A percentile compares a stretch with the other conserved stretches of the same genome.
Conservation (phyloP, 1,284 basidiomycete genomes). For the Boletus semigastroideus region DNA sequence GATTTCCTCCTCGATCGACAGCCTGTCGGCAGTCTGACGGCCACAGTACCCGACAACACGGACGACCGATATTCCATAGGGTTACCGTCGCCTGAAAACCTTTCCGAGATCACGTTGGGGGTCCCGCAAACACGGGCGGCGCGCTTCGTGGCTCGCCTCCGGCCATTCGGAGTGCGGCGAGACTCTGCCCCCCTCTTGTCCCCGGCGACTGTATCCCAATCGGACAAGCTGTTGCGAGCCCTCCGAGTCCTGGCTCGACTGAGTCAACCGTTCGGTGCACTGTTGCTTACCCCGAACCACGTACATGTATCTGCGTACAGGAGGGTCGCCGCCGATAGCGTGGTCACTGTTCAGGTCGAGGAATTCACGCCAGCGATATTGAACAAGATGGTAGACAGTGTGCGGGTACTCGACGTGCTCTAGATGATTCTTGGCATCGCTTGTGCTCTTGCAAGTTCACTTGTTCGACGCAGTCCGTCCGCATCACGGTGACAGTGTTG, state of each 20-base stretch:
- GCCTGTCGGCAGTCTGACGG: neutral
- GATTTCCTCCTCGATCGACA: constrained; percentile 1
- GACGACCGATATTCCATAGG: neutral
- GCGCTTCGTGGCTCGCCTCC: neutral
- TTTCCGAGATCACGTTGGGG: neutral
- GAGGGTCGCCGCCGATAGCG: too few species aligned
- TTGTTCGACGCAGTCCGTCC: too few species aligned
- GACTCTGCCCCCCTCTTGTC: neutral
- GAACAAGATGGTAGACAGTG: too few species aligned
- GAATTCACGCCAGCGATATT: too few species aligned
- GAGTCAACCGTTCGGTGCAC: too few species aligned
- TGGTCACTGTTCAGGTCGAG: too few species aligned
- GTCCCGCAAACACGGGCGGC: neutral
- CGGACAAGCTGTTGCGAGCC: neutral
- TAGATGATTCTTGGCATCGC: too few species aligned
- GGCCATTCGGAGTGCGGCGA: neutral
- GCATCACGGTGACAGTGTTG: too few species aligned
- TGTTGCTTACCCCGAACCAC: too few species aligned
- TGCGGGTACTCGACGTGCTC: too few species aligned
- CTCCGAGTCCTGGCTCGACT: neutral
- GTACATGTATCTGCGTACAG: too few species aligned
- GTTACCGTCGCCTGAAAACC: neutral
- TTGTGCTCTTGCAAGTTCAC: too few species aligned
- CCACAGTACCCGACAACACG: neutral
- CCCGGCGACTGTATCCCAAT: neutral